Conservation (phyloP, 768 basidiomycete genomes). For the Lyophyllum semitale region DNA sequence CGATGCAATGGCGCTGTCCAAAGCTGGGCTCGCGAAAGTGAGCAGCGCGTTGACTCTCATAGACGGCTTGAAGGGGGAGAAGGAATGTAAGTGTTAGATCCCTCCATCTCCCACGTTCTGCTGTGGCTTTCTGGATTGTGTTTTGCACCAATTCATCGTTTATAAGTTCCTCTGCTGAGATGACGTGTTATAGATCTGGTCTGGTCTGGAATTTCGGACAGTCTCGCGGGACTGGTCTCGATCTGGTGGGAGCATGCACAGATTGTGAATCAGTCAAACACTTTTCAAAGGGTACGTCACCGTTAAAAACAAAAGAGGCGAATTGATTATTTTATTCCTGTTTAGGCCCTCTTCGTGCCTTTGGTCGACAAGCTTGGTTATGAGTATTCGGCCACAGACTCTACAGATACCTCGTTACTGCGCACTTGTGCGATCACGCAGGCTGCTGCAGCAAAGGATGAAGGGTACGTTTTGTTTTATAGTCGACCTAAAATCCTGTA, state of each 20-base stretch:
- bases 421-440: constrained; percentile 72
- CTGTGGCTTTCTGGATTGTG: neutral
- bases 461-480: constrained; percentile 20
- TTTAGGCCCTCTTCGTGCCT: constrained; percentile 72
- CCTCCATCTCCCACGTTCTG: neutral
- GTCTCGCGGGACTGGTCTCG: constrained; percentile 52
- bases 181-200: constrained; percentile 64
- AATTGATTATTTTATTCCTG: neutral
- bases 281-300: constrained; percentile 57
- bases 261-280: constrained; percentile 54
- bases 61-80: constrained; percentile 68
- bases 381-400: constrained; percentile 67
- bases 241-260: constrained; percentile 85
- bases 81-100: constrained; percentile 59
- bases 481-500: too few relatives aligned
- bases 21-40: constrained; percentile 76
- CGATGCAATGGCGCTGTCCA: constrained; percentile 79
- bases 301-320: constrained; percentile 1
- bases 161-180: neutral
- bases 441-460: constrained; percentile 34
- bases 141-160: neutral
- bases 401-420: constrained; percentile 66
- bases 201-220: constrained; percentile 70
- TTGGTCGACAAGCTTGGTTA: constrained; percentile 80
- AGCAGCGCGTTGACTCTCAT: constrained; percentile 79